Percentiles rank a stretch among this genome's conserved stretches.
Conservation (phyloP, 2,329 filamentous ascomycete genomes). For the Penicillium brevicompactum region DNA sequence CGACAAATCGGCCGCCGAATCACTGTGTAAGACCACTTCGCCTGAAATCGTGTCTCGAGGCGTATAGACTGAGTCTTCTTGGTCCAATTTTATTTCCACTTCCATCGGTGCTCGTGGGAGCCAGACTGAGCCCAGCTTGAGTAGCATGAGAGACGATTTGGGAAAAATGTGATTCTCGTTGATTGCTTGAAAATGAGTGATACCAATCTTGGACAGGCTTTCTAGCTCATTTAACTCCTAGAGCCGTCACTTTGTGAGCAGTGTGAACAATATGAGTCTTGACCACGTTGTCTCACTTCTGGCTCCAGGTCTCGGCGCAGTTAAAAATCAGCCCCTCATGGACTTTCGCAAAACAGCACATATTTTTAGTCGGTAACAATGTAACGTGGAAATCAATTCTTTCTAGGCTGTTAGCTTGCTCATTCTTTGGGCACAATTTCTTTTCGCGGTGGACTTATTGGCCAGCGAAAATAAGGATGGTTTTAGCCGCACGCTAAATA, state of each 20-base stretch:
- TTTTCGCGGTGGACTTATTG: background rate
- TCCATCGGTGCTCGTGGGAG: background rate
- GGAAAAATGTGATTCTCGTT: background rate
- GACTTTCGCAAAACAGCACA: background rate
- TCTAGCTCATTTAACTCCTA: background rate
- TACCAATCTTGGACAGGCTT: background rate
- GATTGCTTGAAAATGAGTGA: background rate
- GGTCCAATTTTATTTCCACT: constrained; percentile 2
- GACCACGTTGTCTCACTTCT: constrained; percentile 4
- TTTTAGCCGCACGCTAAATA: constrained; percentile 7
- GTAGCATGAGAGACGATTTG: background rate
- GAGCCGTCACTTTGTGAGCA: background rate
- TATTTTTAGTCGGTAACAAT: constrained; percentile 6
- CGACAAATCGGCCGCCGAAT: constrained; percentile 12
- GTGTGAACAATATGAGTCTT: background rate
- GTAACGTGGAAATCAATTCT: background rate
- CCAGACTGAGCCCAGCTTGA: background rate
- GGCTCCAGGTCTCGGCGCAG: background rate
- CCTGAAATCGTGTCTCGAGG: constrained; percentile 17
- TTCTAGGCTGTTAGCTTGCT: background rate
- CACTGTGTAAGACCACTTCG: constrained; percentile 13
- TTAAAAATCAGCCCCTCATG: constrained; percentile 2
- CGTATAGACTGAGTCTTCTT: constrained; percentile 8
- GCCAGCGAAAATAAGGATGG: background rate
- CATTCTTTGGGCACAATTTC: background rate